These are phyloP conservation scores for Microcos paniculata DNA, from an alignment of 345 rosid species.

Conservation along the genomic window DNA sequence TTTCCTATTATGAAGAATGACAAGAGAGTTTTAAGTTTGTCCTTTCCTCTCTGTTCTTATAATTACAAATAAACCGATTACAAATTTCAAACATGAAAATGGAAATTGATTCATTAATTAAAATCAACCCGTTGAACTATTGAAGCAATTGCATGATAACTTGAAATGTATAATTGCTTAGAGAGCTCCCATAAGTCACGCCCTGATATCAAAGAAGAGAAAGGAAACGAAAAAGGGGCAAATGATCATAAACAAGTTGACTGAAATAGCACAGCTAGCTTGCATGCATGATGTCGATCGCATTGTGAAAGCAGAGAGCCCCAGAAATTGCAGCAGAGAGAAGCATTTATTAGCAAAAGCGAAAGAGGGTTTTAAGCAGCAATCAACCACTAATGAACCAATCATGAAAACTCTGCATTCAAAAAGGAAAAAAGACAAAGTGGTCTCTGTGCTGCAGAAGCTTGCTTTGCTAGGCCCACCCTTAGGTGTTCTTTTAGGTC, in stretches of 20 bases:
- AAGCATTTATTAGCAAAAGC: slow-evolving; percentile 38
- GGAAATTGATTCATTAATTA: neutral
- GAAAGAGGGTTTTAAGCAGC: slow-evolving; percentile 19
- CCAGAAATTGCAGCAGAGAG: neutral
- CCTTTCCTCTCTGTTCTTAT: neutral
- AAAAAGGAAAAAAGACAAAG: slow-evolving; percentile 3
- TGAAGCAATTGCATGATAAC: neutral
- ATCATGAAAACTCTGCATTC: slow-evolving; percentile 28
- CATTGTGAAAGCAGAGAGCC: neutral
- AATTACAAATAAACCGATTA: neutral
- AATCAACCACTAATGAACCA: slow-evolving; percentile 41
- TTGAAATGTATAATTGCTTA: slow-evolving; percentile 1
- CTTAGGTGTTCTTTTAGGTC: neutral
- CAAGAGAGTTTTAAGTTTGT: too few species aligned
- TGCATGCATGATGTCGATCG: neutral
- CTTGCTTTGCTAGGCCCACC: neutral
- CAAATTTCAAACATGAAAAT: neutral
- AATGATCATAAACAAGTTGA: slow-evolving; percentile 1
- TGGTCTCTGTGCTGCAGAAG: neutral
- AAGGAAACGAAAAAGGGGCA: neutral
- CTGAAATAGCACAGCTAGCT: neutral
- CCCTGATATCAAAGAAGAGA: neutral
- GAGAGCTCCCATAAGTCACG: neutral
- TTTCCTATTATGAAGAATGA: neutral
- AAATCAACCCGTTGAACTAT: too few species aligned